Percentiles rank a stretch among this genome's conserved stretches.
These are phyloP conservation scores for Cercophora samala DNA, from an alignment of 495 filamentous ascomycete species.

Conservation along the genomic window DNA sequence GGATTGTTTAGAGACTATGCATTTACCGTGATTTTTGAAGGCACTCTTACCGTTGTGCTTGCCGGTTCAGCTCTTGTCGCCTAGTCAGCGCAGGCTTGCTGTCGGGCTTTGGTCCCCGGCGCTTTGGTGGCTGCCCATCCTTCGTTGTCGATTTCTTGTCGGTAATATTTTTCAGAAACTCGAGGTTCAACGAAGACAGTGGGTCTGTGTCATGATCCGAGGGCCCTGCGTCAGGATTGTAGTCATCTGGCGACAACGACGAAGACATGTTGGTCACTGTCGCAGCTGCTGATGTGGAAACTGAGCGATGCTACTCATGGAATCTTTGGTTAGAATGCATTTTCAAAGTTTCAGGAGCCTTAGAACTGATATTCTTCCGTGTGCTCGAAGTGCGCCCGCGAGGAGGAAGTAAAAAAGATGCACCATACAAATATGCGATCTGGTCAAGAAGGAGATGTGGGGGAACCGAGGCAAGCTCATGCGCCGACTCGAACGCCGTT, in stretches of 20 bases:
- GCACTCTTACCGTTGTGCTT: constrained; percentile 78
- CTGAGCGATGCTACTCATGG: not conserved
- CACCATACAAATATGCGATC: not conserved
- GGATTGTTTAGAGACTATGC: not conserved
- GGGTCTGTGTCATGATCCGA: constrained; percentile 47
- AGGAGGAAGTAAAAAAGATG: no score
- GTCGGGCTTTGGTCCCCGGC: constrained; percentile 91
- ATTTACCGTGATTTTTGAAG: not conserved
- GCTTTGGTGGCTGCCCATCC: constrained; percentile 86
- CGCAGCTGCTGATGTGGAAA: not conserved
- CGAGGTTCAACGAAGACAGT: constrained; percentile 51
- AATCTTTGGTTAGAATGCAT: no score
- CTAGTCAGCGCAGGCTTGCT: constrained; percentile 93
- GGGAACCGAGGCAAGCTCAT: not conserved
- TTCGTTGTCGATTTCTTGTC: constrained; percentile 54
- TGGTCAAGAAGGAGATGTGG: not conserved
- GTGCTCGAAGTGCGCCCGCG: not conserved
- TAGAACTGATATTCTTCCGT: not conserved
- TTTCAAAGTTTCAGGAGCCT: no score
- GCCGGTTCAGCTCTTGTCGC: constrained; percentile 89
- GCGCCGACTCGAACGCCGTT: not conserved
- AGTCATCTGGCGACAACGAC: constrained; percentile 34
- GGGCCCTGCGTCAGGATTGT: constrained; percentile 32
- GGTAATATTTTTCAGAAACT: constrained; percentile 57
- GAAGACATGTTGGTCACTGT: constrained; percentile 39